Base-by-base conservation (phyloP, 371 early-diverging fungal species). In the Mucor saturninus region DNA sequence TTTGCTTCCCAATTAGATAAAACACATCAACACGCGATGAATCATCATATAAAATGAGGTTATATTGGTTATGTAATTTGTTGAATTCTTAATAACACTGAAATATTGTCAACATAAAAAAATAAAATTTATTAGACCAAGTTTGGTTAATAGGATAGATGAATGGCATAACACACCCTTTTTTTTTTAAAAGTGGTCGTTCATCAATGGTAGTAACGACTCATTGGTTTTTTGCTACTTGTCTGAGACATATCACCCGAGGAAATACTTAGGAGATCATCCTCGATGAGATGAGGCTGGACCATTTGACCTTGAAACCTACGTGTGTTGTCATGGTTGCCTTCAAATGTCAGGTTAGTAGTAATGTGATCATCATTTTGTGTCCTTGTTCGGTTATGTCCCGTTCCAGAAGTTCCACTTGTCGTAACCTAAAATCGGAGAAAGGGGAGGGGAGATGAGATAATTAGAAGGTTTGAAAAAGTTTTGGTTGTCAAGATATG, bases 281-380 rank as follows among this genome's bases (percentile, higher is more conserved):
- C 67, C 29, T 70, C 69, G 21, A 61, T 13, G 15, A 56, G 56
- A n/a, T 56, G 28, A 9, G 59, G 53, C 28, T 59, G 51, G 28
- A 61, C 50, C 42, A 59, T 59, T 10, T 48, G 64, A 28, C 51
- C 53, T 42, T 68, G 65, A 48, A 61, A 68, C 43, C 45, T 60
- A 13, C 61, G 26, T 11, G 68, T 28, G 13, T 64, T 71, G 48
- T 59, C 56, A n/a, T 58, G 54, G 5, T 59, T 48, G 49, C 37
- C 57, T 50, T 71, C 68, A 64, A 68, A 64, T 60, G 69, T 71
- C 64, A 68, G 52, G 32, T 64, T 61, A 9, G 69, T 64, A 13
- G 68, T 68, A 15, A 60, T 26, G 42, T 60, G 69, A 8, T 68
- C 69, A 15, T 68, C 69, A 15, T 60, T 45, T 7, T 59, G 26